Base-by-base conservation (phyloP, 257 asterid species). In the Phtheirospermum japonicum region DNA sequence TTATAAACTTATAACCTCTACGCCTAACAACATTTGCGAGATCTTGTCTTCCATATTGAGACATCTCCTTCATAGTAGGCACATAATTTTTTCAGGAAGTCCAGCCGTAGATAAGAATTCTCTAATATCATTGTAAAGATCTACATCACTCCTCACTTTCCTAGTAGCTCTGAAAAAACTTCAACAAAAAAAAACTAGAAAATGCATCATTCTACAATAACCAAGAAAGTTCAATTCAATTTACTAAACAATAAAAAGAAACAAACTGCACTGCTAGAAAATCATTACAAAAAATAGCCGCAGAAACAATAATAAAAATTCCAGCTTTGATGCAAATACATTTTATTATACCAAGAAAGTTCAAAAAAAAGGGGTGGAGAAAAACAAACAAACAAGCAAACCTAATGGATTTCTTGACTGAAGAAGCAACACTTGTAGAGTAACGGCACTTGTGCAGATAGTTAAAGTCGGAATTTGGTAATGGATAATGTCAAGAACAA, bases 1-100 rank as follows among this genome's bases (percentile, higher is more conserved):
- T 71, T 20, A 92, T 75, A 49, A 79, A 76, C 57, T 85, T 85
- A 70, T 92, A 89, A 59, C 99, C 99, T 80, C 99, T 79, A 67
- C 97, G 84, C 76, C 99, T 76, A 65, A 92, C 97, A 28, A 92
- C 66, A 63, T 92, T 80, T 9, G 97, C 95, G 70, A 91, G 95
- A 80, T 91, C 95, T 48, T 69, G 68, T 59, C 79, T 85, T 67
- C 99, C 99, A 39, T 82, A 70, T 57, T 64, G 71, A 2, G 89
- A 80, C 43, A 92, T 91, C 80, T 86, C 94, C 65, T 85, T 92
- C 73, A 39, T 79, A 46, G 99, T 74, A 60, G 97, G 99, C 58
- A 89, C 86, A 32, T 86, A 83, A 69, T 79, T 78, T n/a, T n/a
- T 53, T 76, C 71, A 9, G 97, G 95, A 59, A 86, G 89, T 30